These are phyloP conservation scores for Juncus effusus DNA, from an alignment of 176 grass and related monocot species.

Conservation along the genomic window DNA sequence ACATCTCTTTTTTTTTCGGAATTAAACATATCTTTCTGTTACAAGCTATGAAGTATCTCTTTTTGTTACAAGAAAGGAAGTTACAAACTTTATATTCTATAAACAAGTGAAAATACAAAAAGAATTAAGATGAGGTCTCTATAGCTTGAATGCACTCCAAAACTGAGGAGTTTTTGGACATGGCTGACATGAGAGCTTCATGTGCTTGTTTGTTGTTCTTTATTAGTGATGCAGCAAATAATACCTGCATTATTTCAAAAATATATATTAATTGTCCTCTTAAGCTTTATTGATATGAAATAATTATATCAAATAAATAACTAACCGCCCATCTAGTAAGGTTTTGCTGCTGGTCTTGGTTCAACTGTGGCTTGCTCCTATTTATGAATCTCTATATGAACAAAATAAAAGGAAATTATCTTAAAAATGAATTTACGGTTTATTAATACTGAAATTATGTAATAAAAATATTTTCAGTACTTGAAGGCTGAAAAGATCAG, in stretches of 20 bases:
- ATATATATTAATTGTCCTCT: slow-evolving; percentile 11
- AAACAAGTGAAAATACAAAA: too few relatives aligned
- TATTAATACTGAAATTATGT: background rate
- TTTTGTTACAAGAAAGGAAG: too few relatives aligned
- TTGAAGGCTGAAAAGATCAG: slow-evolving; percentile 85
- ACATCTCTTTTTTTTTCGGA: too few relatives aligned
- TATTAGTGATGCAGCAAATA: slow-evolving; percentile 72
- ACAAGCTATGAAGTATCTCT: too few relatives aligned
- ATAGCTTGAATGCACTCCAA: slow-evolving; percentile 83
- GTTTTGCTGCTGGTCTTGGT: slow-evolving; percentile 86
- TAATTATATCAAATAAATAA: slow-evolving; percentile 4
- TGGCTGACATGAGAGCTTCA: slow-evolving; percentile 67
- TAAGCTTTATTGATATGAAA: background rate
- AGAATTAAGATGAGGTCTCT: slow-evolving; percentile 55
- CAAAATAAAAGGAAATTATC: slow-evolving; percentile 8
- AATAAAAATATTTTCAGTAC: slow-evolving; percentile 24
- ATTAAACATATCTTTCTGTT: too few relatives aligned
- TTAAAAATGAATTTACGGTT: background rate
- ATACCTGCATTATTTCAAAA: slow-evolving; percentile 42
- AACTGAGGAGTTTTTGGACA: slow-evolving; percentile 73
- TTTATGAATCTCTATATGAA: slow-evolving; percentile 74
- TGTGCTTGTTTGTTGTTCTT: slow-evolving; percentile 78
- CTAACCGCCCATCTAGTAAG: slow-evolving; percentile 98
- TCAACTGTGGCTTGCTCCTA: slow-evolving; percentile 58
- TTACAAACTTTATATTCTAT: too few relatives aligned